A percentile compares a stretch with the other conserved stretches of the same genome.
Conservation (phyloP, 1,284 basidiomycete species). For the Porodaedalea pini region DNA sequence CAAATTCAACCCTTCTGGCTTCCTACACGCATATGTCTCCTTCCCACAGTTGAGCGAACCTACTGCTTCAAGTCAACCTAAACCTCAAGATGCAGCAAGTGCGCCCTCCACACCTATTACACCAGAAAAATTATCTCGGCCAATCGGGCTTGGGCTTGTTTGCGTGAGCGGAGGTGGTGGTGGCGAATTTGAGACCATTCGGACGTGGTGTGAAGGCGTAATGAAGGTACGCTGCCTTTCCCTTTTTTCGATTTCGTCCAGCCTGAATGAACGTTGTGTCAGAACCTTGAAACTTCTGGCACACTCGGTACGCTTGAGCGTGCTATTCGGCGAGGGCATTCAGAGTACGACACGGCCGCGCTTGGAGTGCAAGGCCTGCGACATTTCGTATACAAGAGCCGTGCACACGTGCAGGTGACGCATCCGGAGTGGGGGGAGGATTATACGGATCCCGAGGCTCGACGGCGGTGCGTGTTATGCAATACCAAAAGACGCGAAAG, state of each 20-base stretch:
- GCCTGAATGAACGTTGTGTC: neutral
- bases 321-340: slow-evolving; percentile 34
- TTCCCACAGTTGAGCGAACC: slow-evolving; percentile 44
- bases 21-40: slow-evolving; percentile 90
- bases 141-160: slow-evolving; percentile 41
- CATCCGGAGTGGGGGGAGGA: slow-evolving; percentile 79
- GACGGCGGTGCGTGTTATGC: slow-evolving; percentile 46
- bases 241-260: neutral
- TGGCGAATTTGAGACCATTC: slow-evolving; percentile 64
- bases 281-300: slow-evolving; percentile 64
- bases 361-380: slow-evolving; percentile 83
- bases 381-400: slow-evolving; percentile 94
- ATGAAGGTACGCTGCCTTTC: neutral
- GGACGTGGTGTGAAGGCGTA: slow-evolving; percentile 68
- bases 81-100: neutral
- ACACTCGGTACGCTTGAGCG: slow-evolving; percentile 44
- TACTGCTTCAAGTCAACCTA: neutral
- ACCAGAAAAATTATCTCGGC: neutral
- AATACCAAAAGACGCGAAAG: too few species aligned
- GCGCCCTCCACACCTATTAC: slow-evolving; percentile 14
- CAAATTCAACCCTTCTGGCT: slow-evolving; percentile 87
- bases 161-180: slow-evolving; percentile 65
- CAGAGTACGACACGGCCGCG: slow-evolving; percentile 63
- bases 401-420: slow-evolving; percentile 85
- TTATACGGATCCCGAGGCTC: slow-evolving; percentile 61